Conservation (phyloP, 345 rosid genomes). For the Gossypium rotundifolium region DNA sequence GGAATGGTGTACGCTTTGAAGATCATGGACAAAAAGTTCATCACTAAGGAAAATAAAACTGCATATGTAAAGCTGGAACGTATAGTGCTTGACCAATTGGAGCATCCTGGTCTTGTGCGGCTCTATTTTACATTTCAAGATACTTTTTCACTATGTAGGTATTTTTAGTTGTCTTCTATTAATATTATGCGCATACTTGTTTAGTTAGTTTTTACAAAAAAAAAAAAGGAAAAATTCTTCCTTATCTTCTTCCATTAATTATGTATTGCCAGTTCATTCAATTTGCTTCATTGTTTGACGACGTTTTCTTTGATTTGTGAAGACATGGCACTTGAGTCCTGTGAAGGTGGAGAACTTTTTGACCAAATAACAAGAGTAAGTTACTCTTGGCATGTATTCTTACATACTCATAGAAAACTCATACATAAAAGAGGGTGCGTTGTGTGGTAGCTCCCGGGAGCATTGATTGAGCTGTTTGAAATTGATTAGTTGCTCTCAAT, state of each 20-base stretch:
- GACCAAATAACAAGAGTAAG: constrained; percentile 94
- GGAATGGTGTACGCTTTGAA: constrained; percentile 87
- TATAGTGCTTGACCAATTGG: constrained; percentile 95
- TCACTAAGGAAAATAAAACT: constrained; percentile 97
- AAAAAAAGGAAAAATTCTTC: neutral
- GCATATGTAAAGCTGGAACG: constrained; percentile 95
- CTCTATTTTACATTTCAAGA: constrained; percentile 94
- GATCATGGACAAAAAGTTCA: constrained; percentile 99
- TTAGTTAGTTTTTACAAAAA: neutral
- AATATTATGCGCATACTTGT: neutral
- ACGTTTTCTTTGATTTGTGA: constrained; percentile 28
- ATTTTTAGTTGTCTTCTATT: constrained; percentile 18
- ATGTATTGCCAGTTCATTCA: constrained; percentile 9
- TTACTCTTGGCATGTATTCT: constrained; percentile 4
- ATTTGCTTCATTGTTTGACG: constrained; percentile 18
- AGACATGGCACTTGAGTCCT: constrained; percentile 99
- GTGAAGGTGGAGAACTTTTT: constrained; percentile 97
- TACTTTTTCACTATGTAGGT: constrained; percentile 77
- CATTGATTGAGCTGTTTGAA: neutral
- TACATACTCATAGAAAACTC: neutral
- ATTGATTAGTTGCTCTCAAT: neutral
- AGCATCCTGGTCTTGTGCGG: constrained; percentile 89
- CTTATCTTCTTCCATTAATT: constrained; percentile 7
- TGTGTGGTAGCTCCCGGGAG: neutral
- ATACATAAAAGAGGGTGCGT: neutral